A percentile compares a stretch with the other conserved stretches of the same genome.
phyloP scores from a whole-genome alignment of 345 rosid genomes.

The Populus euphratica region DNA sequence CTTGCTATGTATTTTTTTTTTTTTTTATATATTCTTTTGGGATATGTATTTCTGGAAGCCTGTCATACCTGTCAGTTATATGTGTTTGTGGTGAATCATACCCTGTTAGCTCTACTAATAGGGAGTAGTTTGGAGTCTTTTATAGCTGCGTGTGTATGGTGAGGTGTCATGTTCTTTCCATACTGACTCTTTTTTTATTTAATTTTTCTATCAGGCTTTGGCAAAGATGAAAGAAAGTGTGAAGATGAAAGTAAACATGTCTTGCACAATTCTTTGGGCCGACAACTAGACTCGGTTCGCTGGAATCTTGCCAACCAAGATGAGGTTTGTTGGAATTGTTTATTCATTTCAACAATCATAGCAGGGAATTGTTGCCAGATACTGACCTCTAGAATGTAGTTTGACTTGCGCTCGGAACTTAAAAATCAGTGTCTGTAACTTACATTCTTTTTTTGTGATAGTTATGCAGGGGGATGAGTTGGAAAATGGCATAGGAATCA shows the following conservation, averaged over 20 bases:
- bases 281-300: slow-evolving; percentile 59
- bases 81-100: background rate
- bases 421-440: background rate
- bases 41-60: background rate
- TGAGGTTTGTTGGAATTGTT: slow-evolving; percentile 52
- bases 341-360: slow-evolving; percentile 7
- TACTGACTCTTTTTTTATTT: background rate
- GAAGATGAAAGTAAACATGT: slow-evolving; percentile 69
- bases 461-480: too few species aligned
- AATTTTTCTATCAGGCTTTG: slow-evolving; percentile 29
- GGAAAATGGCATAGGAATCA: too few species aligned
- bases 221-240: slow-evolving; percentile 45
- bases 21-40: background rate
- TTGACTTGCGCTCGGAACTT: too few species aligned
- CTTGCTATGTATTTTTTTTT: background rate
- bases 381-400: background rate
- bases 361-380: background rate
- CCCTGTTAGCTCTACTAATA: background rate
- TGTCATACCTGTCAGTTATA: background rate
- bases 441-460: too few species aligned
- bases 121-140: background rate
- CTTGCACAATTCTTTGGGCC: slow-evolving; percentile 53
- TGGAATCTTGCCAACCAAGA: slow-evolving; percentile 87
- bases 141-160: background rate
- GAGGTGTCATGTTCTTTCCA: background rate